Conservation (phyloP, 768 basidiomycete genomes). For the Galerina marginata region DNA sequence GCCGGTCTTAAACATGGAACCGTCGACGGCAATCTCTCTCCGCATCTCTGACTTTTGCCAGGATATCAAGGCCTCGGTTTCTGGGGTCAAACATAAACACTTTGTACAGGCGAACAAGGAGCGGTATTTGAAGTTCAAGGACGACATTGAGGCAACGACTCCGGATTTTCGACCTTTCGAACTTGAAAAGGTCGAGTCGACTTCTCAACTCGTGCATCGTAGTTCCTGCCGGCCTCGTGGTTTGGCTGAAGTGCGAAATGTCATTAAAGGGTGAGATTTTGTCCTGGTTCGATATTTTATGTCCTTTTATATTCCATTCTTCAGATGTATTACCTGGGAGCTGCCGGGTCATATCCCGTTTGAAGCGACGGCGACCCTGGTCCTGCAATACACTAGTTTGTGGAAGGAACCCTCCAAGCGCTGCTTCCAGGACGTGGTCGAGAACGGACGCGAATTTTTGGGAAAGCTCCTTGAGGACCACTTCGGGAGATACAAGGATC, state of each 20-base stretch:
- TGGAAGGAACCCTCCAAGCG: constrained; percentile 33
- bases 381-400: constrained; percentile 29
- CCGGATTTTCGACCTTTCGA: constrained; percentile 40
- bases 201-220: not conserved
- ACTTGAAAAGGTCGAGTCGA: not conserved
- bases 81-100: constrained; percentile 17
- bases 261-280: constrained; percentile 32
- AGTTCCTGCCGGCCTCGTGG: constrained; percentile 12
- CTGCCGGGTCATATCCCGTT: constrained; percentile 41
- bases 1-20: constrained; percentile 37
- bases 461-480: constrained; percentile 25
- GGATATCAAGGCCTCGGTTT: constrained; percentile 20
- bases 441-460: constrained; percentile 16
- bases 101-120: constrained; percentile 36
- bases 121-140: constrained; percentile 35
- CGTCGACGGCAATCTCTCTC: constrained; percentile 49
- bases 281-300: not conserved
- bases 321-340: constrained; percentile 44
- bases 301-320: not conserved
- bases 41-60: constrained; percentile 52
- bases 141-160: constrained; percentile 34
- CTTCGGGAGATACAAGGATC: constrained; percentile 38
- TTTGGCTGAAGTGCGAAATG: constrained; percentile 30
- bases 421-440: constrained; percentile 37
- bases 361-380: constrained; percentile 35